Evolutionary conservation across 148 eudicot genomes (phyloP).

Genomic region (Nepenthes gracilis): DNA sequence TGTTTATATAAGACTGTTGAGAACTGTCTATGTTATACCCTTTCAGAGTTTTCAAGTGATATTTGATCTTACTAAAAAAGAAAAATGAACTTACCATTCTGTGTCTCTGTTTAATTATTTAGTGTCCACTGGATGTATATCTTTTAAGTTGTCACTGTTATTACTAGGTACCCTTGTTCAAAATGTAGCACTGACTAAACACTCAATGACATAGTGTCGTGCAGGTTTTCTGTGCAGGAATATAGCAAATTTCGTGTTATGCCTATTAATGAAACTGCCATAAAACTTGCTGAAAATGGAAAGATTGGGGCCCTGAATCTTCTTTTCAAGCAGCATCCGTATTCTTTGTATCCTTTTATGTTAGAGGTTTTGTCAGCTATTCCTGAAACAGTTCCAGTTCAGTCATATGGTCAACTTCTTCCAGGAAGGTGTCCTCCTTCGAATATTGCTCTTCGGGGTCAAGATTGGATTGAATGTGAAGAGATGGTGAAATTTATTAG

Average conservation of each 20-base stretch:
- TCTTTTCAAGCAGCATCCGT: slow-evolving; percentile 89
- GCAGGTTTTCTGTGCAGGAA: slow-evolving; percentile 86
- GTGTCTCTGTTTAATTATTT: no score
- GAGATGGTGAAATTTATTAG: slow-evolving; percentile 42
- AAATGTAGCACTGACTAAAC: slow-evolving; percentile 29
- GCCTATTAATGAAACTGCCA: slow-evolving; percentile 68
- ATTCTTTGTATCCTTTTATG: slow-evolving; percentile 57
- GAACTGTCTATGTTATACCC: no score
- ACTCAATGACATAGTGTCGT: slow-evolving; percentile 39
- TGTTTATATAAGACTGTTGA: no score
- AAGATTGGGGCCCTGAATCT: slow-evolving; percentile 94
- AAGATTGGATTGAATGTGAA: slow-evolving; percentile 97
- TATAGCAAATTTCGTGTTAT: slow-evolving; percentile 63
- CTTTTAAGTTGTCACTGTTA: neutral
- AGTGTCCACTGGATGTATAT: no score
- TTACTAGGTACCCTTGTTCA: neutral
- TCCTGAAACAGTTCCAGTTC: slow-evolving; percentile 89
- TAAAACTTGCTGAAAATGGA: slow-evolving; percentile 81
- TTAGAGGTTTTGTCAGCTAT: slow-evolving; percentile 78
- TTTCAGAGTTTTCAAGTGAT: no score
- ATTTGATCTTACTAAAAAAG: no score
- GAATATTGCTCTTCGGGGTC: slow-evolving; percentile 52
- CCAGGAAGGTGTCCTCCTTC: slow-evolving; percentile 78
- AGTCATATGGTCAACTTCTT: slow-evolving; percentile 88
- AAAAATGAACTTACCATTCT: no score